Evolutionary conservation across 148 eudicot genomes (phyloP).

Genomic region (Nepenthes mirabilis): DNA sequence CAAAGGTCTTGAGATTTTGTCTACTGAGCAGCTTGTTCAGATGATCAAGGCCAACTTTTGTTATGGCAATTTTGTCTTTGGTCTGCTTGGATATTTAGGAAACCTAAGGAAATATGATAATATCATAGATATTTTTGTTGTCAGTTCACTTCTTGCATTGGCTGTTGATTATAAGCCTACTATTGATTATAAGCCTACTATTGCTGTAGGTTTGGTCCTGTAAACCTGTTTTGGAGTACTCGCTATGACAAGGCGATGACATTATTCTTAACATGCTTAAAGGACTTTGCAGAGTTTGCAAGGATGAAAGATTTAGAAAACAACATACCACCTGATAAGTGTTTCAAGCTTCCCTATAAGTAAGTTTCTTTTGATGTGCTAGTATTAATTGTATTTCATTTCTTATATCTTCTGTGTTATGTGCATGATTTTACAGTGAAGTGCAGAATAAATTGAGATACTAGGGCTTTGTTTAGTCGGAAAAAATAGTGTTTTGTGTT

Average conservation of each 20-base stretch:
- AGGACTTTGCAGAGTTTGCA: constrained; percentile 94
- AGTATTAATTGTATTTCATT: background rate
- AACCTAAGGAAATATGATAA: too few relatives aligned
- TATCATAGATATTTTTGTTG: too few relatives aligned
- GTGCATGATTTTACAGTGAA: background rate
- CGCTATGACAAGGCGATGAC: constrained; percentile 99
- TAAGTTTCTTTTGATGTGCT: constrained; percentile 15
- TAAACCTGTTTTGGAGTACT: constrained; percentile 97
- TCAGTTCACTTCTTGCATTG: too few relatives aligned
- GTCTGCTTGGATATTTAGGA: too few relatives aligned
- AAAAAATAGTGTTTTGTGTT: too few relatives aligned
- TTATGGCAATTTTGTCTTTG: too few relatives aligned
- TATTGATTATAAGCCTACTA: background rate
- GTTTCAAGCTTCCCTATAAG: constrained; percentile 94
- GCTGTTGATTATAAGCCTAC: background rate
- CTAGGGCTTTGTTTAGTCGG: too few relatives aligned
- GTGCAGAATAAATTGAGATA: too few relatives aligned
- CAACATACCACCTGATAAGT: constrained; percentile 77
- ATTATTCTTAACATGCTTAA: constrained; percentile 84
- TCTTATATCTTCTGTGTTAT: background rate
- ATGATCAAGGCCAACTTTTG: too few relatives aligned
- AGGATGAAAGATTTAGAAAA: constrained; percentile 75
- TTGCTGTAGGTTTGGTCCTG: constrained; percentile 80
- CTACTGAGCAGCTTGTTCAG: too few relatives aligned
- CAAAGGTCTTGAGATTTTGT: too few relatives aligned